Evolutionary conservation across 371 early-diverging fungal genomes (phyloP).

Genomic region (Blyttiomyces sp.): DNA sequence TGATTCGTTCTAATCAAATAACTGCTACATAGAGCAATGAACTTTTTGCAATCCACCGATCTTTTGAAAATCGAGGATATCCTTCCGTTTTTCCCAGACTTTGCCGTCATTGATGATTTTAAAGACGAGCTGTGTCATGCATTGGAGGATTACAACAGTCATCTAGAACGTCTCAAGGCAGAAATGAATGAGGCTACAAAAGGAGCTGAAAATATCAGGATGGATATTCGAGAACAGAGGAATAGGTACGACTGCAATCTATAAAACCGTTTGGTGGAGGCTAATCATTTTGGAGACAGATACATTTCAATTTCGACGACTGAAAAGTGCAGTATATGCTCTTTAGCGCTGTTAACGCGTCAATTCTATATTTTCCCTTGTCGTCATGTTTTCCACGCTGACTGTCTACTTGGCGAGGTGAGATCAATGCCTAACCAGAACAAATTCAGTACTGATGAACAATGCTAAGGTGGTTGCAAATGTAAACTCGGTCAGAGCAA

Average conservation of each 20-base stretch:
- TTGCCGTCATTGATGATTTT: conserved; percentile 90
- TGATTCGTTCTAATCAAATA: neutral
- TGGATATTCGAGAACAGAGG: conserved; percentile 73
- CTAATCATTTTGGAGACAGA: conserved; percentile 50
- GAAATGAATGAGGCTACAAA: conserved; percentile 90
- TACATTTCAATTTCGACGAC: conserved; percentile 74
- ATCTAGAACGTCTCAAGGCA: conserved; percentile 72
- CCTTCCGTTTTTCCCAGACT: conserved; percentile 92
- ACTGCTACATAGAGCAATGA: conserved; percentile 64
- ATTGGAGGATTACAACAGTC: conserved; percentile 78
- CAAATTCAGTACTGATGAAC: too few relatives aligned
- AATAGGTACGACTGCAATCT: conserved; percentile 44
- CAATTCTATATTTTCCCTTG: conserved; percentile 94
- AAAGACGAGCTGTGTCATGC: conserved; percentile 85
- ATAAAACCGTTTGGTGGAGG: conserved; percentile 1
- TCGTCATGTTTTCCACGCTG: conserved; percentile 88
- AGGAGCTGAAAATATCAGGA: conserved; percentile 78
- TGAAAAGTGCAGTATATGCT: conserved; percentile 79
- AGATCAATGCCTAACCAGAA: too few relatives aligned
- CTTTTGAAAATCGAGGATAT: conserved; percentile 91
- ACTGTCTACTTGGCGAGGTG: conserved; percentile 75
- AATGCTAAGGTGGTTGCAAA: too few relatives aligned
- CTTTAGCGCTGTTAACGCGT: conserved; percentile 69
- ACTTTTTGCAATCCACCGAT: conserved; percentile 72
- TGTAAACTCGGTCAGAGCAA: too few relatives aligned